A percentile compares a stretch with the other conserved stretches of the same genome.
Conservation (phyloP, 192 early-diverging fungal genomes). For the Backusella australiensis region DNA sequence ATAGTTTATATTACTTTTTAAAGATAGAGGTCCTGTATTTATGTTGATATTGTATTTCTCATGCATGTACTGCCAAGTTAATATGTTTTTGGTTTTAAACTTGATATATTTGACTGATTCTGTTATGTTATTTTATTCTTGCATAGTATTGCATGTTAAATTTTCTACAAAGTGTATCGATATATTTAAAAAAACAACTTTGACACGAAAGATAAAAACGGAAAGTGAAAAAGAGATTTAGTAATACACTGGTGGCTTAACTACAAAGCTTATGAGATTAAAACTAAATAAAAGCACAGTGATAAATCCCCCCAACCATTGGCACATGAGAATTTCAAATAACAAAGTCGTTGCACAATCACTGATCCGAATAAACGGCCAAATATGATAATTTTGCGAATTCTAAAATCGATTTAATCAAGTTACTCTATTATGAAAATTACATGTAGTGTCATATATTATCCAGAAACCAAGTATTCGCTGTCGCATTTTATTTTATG, state of each 20-base stretch:
- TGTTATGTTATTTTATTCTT: neutral
- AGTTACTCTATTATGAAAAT: neutral
- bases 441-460: neutral
- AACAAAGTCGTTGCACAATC: neutral
- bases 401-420: neutral
- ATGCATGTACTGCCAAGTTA: neutral
- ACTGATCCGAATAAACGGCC: neutral
- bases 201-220: neutral
- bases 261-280: neutral
- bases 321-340: neutral
- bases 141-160: neutral
- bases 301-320: neutral
- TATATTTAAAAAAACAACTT: neutral
- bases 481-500: neutral
- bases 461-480: neutral
- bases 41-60: neutral
- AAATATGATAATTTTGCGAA: slow-evolving; percentile 8
- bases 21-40: neutral
- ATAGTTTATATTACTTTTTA: neutral
- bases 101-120: neutral
- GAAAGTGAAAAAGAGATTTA: neutral
- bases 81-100: neutral
- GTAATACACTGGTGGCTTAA: neutral
- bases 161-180: neutral
- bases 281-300: neutral